These are phyloP conservation scores for Paecilomyces dactylethromorphus DNA, from an alignment of 2,329 filamentous ascomycete genomes.

Conservation along the genomic window DNA sequence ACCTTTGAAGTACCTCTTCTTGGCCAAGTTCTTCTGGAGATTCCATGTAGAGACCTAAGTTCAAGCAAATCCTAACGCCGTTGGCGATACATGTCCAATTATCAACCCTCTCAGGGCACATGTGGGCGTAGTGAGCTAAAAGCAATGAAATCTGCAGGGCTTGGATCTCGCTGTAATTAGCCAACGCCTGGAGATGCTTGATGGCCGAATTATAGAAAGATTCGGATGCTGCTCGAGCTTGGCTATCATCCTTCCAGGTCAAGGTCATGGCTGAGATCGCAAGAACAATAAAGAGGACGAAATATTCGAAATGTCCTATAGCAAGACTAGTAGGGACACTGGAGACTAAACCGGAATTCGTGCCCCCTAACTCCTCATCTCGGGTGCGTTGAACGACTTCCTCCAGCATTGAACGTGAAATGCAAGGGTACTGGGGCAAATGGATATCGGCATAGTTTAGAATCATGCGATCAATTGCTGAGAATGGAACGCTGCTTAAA, in stretches of 20 bases:
- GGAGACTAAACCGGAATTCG: neutral
- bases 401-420: conserved; percentile 3
- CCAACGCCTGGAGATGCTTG: conserved; percentile 2
- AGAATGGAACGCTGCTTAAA: conserved; percentile 1
- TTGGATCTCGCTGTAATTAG: conserved; percentile 3
- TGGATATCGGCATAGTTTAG: conserved; percentile 5
- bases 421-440: conserved; percentile 6
- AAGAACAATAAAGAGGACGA: conserved; percentile 5
- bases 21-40: neutral
- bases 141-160: conserved; percentile 5
- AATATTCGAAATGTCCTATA: neutral
- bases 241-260: conserved; percentile 6
- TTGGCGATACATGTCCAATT: conserved; percentile 4
- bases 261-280: conserved; percentile 6
- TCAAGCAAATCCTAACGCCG: conserved; percentile 1
- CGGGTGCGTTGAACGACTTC: conserved; percentile 1
- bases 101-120: neutral
- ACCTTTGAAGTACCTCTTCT: neutral
- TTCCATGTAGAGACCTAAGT: neutral
- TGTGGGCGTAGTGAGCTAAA: conserved; percentile 3
- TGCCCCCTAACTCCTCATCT: neutral
- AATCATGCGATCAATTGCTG: conserved; percentile 3
- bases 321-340: neutral
- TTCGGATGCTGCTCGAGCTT: conserved; percentile 5
- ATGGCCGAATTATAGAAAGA: conserved; percentile 6